Conservation (phyloP, 1,284 basidiomycete species). For the Fistulina hepatica region DNA sequence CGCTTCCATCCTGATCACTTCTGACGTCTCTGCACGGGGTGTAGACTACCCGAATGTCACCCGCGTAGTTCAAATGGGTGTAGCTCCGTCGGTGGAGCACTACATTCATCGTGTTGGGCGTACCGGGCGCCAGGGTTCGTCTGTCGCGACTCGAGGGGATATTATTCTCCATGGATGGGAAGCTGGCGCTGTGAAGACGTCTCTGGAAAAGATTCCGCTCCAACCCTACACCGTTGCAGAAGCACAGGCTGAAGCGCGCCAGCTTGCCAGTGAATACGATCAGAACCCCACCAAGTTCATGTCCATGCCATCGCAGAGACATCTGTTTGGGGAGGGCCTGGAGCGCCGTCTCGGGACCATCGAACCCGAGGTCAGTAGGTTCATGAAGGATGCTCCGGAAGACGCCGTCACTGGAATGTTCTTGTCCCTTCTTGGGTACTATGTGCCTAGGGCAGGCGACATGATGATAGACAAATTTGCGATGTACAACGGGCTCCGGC, state of each 20-base stretch:
- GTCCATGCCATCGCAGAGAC: slow-evolving; percentile 4
- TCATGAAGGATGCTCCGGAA: slow-evolving; percentile 37
- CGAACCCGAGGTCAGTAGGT: slow-evolving; percentile 25
- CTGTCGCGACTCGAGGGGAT: slow-evolving; percentile 65
- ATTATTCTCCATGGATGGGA: slow-evolving; percentile 84
- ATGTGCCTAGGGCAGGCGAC: slow-evolving; percentile 42
- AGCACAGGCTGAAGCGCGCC: slow-evolving; percentile 38
- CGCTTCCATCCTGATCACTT: slow-evolving; percentile 69
- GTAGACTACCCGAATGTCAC: slow-evolving; percentile 89
- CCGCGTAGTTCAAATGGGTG: slow-evolving; percentile 87
- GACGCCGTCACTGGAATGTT: slow-evolving; percentile 57
- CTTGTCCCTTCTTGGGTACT: slow-evolving; percentile 69
- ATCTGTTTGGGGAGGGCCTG: slow-evolving; percentile 3
- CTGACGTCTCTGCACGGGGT: slow-evolving; percentile 86
- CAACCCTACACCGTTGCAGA: slow-evolving; percentile 45
- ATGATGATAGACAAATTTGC: slow-evolving; percentile 37
- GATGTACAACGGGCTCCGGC: slow-evolving; percentile 53
- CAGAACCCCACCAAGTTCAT: slow-evolving; percentile 27
- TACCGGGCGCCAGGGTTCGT: slow-evolving; percentile 70
- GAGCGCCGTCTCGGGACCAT: slow-evolving; percentile 19
- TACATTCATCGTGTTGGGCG: slow-evolving; percentile 92
- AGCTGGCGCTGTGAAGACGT: slow-evolving; percentile 54
- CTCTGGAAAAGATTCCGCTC: slow-evolving; percentile 64
- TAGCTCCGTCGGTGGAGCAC: slow-evolving; percentile 61
- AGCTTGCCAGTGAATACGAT: slow-evolving; percentile 44